Percentiles rank a stretch among this genome's conserved stretches.
Evolutionary conservation across 768 basidiomycete species (phyloP).

Genomic region (Panaeolus papilionaceus): DNA sequence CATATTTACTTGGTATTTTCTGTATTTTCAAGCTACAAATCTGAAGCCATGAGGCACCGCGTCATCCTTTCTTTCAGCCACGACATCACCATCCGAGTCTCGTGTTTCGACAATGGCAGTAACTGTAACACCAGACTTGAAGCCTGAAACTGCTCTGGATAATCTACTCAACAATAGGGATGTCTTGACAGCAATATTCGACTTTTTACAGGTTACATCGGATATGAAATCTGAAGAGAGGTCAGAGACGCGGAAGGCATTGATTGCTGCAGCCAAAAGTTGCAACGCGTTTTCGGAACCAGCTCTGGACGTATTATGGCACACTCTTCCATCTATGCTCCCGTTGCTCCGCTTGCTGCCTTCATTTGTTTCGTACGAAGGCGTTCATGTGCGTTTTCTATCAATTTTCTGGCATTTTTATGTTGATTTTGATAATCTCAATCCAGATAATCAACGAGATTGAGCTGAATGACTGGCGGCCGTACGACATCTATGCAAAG

Average conservation of each 20-base stretch:
- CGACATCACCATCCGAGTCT: too few species aligned
- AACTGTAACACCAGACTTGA: neutral
- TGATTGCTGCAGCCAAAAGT: neutral
- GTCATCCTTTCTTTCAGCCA: too few species aligned
- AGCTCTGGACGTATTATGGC: neutral
- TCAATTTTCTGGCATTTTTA: neutral
- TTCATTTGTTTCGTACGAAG: neutral
- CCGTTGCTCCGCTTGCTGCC: neutral
- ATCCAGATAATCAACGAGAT: neutral
- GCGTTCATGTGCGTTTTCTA: neutral
- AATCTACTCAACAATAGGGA: neutral
- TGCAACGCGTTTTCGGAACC: neutral
- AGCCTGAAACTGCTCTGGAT: neutral
- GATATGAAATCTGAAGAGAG: neutral
- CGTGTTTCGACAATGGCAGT: neutral
- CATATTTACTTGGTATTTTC: too few species aligned
- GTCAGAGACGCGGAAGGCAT: neutral
- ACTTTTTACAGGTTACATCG: neutral
- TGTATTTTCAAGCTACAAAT: too few species aligned
- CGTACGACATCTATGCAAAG: neutral
- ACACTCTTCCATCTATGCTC: neutral
- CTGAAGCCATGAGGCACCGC: too few species aligned
- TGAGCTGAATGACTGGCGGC: neutral
- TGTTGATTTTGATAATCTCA: neutral
- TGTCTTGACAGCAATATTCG: neutral